Conservation (phyloP, 1,284 basidiomycete genomes). For the Moniliophthora roreri region DNA sequence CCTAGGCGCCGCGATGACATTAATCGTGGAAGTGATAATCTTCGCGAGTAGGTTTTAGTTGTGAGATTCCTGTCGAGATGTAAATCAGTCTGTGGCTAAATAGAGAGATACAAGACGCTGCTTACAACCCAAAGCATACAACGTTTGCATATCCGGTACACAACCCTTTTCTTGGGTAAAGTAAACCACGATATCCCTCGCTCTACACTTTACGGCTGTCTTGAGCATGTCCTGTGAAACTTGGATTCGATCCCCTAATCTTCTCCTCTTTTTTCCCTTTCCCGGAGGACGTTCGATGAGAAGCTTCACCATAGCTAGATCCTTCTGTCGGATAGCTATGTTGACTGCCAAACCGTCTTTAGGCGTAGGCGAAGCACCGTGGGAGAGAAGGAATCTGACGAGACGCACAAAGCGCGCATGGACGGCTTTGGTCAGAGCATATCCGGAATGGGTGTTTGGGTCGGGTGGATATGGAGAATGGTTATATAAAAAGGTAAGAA, state of each 20-base stretch:
- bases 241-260: conserved; percentile 57
- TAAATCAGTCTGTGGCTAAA: no score
- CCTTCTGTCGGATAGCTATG: conserved; percentile 71
- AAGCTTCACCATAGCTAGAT: conserved; percentile 67
- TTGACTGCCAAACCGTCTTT: conserved; percentile 66
- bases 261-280: conserved; percentile 44
- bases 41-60: no score
- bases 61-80: no score
- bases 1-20: no score
- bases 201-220: conserved; percentile 59
- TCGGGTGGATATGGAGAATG: conserved; percentile 39
- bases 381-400: conserved; percentile 63
- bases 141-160: conserved; percentile 68
- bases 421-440: conserved; percentile 77
- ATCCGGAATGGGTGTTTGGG: conserved; percentile 69
- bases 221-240: conserved; percentile 61
- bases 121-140: conserved; percentile 42
- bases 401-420: conserved; percentile 62
- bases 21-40: no score
- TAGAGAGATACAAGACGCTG: no score
- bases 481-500: conserved; percentile 55
- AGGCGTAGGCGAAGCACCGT: conserved; percentile 68
- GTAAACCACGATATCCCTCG: conserved; percentile 71
- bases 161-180: conserved; percentile 75
- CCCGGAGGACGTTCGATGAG: conserved; percentile 59